Conservation (phyloP, 2,329 filamentous ascomycete genomes). For the Penicillium sp. region DNA sequence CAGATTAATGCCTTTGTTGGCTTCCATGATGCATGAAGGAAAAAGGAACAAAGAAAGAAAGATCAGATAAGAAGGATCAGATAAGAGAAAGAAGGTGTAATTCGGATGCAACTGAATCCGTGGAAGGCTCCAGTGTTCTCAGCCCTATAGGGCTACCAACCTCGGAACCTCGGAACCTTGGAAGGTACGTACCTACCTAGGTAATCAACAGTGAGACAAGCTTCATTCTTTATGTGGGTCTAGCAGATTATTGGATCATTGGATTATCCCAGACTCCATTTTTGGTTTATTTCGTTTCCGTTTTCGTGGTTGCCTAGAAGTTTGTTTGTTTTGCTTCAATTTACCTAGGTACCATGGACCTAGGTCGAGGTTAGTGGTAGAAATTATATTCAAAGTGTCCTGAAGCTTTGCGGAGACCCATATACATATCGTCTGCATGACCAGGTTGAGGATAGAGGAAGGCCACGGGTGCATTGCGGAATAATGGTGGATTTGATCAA, state of each 20-base stretch:
- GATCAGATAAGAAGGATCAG: conserved; percentile 12
- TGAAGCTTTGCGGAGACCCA: not conserved
- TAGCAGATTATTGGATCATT: not conserved
- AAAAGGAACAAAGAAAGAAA: not conserved
- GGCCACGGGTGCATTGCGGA: no score
- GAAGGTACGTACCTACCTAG: no score
- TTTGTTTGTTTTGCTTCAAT: not conserved
- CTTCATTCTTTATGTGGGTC: not conserved
- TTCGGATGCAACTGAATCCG: not conserved
- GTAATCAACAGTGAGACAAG: not conserved
- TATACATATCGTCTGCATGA: not conserved
- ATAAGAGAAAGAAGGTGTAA: conserved; percentile 10
- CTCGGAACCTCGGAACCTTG: not conserved
- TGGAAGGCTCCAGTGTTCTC: not conserved
- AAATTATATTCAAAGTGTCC: not conserved
- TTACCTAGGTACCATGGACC: no score
- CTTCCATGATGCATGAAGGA: conserved; percentile 1
- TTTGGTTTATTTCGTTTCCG: not conserved
- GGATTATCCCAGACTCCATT: no score
- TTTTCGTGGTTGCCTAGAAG: not conserved
- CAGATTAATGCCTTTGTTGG: not conserved
- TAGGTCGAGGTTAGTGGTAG: not conserved
- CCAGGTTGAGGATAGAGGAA: not conserved
- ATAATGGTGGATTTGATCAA: not conserved
- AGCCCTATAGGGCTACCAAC: conserved; percentile 10